phyloP scores from a whole-genome alignment of 2,329 filamentous ascomycete genomes.

The Phaeosphaeriaceae sp. region DNA sequence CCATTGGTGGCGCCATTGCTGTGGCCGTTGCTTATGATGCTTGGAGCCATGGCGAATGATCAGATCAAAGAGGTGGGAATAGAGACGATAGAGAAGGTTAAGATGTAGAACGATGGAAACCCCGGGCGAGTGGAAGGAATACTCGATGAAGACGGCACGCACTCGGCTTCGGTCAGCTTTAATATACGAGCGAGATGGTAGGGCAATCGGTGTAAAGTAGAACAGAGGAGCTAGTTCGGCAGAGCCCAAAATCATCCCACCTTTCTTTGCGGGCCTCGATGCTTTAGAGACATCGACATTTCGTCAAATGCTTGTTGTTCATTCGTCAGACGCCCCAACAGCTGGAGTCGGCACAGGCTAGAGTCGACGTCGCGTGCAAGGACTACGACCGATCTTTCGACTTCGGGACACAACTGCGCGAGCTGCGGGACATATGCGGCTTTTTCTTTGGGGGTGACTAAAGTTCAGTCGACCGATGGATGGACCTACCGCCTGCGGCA shows the following conservation, averaged over 20 bases:
- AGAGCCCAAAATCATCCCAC: slow-evolving; percentile 43
- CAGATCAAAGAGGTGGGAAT: not conserved
- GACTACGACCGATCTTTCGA: slow-evolving; percentile 29
- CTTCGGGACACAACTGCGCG: slow-evolving; percentile 42
- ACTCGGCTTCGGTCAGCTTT: slow-evolving; percentile 44
- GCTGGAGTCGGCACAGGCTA: slow-evolving; percentile 28
- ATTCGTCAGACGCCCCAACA: slow-evolving; percentile 33
- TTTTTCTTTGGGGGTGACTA: slow-evolving; percentile 46
- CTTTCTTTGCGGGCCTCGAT: slow-evolving; percentile 27
- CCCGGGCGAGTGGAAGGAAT: slow-evolving; percentile 23
- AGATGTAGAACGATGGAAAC: slow-evolving; percentile 3
- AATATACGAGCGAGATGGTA: slow-evolving; percentile 46
- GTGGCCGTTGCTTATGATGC: slow-evolving; percentile 39
- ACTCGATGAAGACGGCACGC: slow-evolving; percentile 17
- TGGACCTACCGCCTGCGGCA: slow-evolving; percentile 24
- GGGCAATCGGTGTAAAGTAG: slow-evolving; percentile 41
- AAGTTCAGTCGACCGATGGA: slow-evolving; percentile 34
- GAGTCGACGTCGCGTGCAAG: slow-evolving; percentile 29
- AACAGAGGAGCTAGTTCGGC: slow-evolving; percentile 37
- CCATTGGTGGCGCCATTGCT: slow-evolving; percentile 43
- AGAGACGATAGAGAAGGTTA: slow-evolving; percentile 1
- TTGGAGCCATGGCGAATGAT: not conserved
- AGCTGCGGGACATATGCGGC: slow-evolving; percentile 42
- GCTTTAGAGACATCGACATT: slow-evolving; percentile 28
- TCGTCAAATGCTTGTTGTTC: slow-evolving; percentile 24